Evolutionary conservation across 1,139 yeast genomes (phyloP).

Genomic region (Tardiomyces blankii): DNA sequence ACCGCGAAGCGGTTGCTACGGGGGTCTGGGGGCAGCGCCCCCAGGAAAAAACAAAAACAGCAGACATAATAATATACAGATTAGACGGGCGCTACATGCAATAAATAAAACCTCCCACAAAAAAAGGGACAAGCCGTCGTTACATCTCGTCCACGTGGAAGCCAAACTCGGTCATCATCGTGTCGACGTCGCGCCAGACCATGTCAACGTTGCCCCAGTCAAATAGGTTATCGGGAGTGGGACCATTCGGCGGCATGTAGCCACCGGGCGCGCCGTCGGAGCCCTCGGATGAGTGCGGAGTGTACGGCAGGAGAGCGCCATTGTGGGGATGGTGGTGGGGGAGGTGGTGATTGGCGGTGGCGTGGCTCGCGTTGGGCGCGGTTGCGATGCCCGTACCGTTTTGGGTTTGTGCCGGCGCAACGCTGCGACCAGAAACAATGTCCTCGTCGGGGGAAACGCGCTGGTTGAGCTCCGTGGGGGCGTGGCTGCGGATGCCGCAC

Average conservation of each 20-base stretch:
- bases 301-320: conserved; percentile 1
- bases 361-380: not conserved
- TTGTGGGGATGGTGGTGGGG: not conserved
- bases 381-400: conserved; percentile 1
- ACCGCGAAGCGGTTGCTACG: too few relatives aligned
- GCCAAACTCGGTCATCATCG: conserved; percentile 91
- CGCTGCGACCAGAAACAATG: not conserved
- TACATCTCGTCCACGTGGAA: conserved; percentile 44
- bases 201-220: conserved; percentile 49
- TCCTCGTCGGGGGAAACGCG: conserved; percentile 9
- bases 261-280: not conserved
- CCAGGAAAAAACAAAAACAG: too few relatives aligned
- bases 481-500: conserved; percentile 48
- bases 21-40: too few relatives aligned
- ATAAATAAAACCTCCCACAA: not conserved
- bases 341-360: not conserved
- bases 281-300: conserved; percentile 1
- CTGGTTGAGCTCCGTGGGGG: conserved; percentile 25
- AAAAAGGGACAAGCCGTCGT: not conserved
- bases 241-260: conserved; percentile 1
- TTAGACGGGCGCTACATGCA: too few relatives aligned
- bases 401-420: not conserved
- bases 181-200: conserved; percentile 83
- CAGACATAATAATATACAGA: too few relatives aligned
- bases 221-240: conserved; percentile 8